Evolutionary conservation across 495 filamentous ascomycete genomes (phyloP).

Genomic region (Penicillium silybi): DNA sequence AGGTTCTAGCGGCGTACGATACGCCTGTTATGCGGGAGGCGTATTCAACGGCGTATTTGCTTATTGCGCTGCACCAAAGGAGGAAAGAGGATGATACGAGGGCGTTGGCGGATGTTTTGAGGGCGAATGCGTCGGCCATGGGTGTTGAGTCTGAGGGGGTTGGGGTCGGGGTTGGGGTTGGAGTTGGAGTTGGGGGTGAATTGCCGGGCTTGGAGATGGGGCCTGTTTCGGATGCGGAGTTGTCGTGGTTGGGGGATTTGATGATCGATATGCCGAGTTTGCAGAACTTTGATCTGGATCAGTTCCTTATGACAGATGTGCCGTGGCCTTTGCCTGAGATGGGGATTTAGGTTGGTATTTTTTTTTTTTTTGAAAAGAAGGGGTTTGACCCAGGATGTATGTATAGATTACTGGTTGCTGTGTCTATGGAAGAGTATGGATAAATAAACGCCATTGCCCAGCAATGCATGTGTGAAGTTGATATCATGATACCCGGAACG

Average conservation of each 20-base stretch:
- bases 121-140: conserved; percentile 28
- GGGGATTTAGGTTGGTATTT: conserved; percentile 18
- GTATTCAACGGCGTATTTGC: conserved; percentile 47
- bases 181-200: neutral
- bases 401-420: neutral
- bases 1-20: conserved; percentile 41
- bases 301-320: conserved; percentile 32
- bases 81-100: conserved; percentile 42
- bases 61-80: conserved; percentile 43
- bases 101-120: conserved; percentile 32
- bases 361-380: neutral
- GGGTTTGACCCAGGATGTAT: neutral
- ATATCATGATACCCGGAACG: conserved; percentile 5
- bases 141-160: conserved; percentile 1
- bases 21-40: conserved; percentile 50
- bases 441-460: neutral
- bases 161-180: neutral
- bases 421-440: neutral
- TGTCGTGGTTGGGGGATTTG: conserved; percentile 44
- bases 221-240: conserved; percentile 23
- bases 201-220: conserved; percentile 2
- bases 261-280: conserved; percentile 44
- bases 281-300: conserved; percentile 43
- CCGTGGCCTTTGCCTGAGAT: conserved; percentile 30
- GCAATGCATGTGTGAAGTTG: neutral